These are phyloP conservation scores for Penicillium tannophilum DNA, from an alignment of 495 filamentous ascomycete species.

Conservation along the genomic window DNA sequence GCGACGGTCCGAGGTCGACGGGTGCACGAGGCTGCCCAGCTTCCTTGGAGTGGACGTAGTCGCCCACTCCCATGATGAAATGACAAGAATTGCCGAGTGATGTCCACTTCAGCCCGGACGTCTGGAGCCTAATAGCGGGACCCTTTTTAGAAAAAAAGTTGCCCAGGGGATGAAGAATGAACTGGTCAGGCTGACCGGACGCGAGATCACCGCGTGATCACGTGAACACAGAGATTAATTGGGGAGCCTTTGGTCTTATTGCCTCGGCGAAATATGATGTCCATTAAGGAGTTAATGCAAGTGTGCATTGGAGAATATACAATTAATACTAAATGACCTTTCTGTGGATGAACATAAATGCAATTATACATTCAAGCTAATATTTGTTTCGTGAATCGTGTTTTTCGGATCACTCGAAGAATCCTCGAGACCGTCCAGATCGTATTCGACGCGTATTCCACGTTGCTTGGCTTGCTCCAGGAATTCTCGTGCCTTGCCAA, in stretches of 20 bases:
- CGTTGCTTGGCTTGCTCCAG: conserved; percentile 40
- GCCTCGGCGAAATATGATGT: too few species aligned
- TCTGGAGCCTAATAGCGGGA: not conserved
- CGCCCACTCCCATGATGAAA: conserved; percentile 45
- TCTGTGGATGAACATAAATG: too few species aligned
- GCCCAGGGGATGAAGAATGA: conserved; percentile 11
- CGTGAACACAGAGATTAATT: conserved; percentile 34
- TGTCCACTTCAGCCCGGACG: not conserved
- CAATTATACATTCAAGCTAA: not conserved
- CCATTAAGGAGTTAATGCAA: too few species aligned
- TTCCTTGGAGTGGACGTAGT: conserved; percentile 48
- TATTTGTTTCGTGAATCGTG: not conserved
- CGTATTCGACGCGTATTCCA: conserved; percentile 37
- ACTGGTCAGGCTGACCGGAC: conserved; percentile 16
- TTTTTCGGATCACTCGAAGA: not conserved
- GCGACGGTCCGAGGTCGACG: conserved; percentile 25
- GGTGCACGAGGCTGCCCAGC: conserved; percentile 35
- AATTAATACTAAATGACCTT: too few species aligned
- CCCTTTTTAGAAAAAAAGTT: not conserved
- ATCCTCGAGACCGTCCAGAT: conserved; percentile 3
- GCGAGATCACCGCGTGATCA: conserved; percentile 37
- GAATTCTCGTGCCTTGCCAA: conserved; percentile 36
- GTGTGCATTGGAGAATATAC: too few species aligned
- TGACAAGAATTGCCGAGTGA: not conserved
- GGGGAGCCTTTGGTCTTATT: too few species aligned